Evolutionary conservation across 805 yeast genomes (phyloP).

Genomic region (Candida yuanshanica): DNA sequence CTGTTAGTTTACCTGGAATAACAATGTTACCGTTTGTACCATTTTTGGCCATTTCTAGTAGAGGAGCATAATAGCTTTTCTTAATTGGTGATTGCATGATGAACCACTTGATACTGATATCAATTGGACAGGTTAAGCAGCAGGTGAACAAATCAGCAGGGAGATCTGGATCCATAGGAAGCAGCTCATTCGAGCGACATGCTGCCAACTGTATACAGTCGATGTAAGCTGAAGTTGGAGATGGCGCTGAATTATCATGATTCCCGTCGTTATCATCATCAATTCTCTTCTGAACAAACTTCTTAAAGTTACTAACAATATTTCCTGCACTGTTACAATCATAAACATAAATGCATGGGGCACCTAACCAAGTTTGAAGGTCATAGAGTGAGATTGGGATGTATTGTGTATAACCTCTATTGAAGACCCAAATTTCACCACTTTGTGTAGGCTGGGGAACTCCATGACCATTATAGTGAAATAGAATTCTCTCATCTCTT

Average conservation of each 20-base stretch:
- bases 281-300: conserved; percentile 83
- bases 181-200: conserved; percentile 74
- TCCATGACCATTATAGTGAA: conserved; percentile 97
- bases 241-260: conserved; percentile 36
- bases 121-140: conserved; percentile 93
- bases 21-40: conserved; percentile 39
- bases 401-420: conserved; percentile 94
- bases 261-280: conserved; percentile 71
- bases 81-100: conserved; percentile 73
- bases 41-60: conserved; percentile 31
- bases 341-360: conserved; percentile 91
- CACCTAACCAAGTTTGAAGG: conserved; percentile 95
- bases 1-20: conserved; percentile 88
- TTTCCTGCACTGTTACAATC: conserved; percentile 95
- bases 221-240: conserved; percentile 47
- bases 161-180: conserved; percentile 89
- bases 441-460: conserved; percentile 95
- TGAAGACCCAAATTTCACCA: conserved; percentile 98
- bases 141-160: conserved; percentile 97
- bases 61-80: conserved; percentile 34
- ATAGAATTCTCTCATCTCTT: conserved; percentile 85
- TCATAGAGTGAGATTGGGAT: conserved; percentile 95
- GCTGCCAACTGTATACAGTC: conserved; percentile 95
- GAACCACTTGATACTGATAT: conserved; percentile 88
- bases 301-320: conserved; percentile 81